Evolutionary conservation across 2,329 filamentous ascomycete species (phyloP).

Genomic region (Fusarium odoratissimum): DNA sequence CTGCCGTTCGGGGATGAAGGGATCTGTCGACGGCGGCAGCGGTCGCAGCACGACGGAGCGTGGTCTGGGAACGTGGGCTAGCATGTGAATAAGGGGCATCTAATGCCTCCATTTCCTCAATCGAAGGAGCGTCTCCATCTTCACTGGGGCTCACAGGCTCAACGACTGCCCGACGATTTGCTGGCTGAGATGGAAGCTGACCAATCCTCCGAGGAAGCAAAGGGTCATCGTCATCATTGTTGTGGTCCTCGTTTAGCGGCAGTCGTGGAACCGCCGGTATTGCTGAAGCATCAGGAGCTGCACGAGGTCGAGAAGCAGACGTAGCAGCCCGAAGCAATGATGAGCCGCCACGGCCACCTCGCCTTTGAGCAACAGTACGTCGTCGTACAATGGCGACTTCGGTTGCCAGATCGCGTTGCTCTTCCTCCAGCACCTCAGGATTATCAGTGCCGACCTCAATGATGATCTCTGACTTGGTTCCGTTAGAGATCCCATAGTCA

Average conservation of each 20-base stretch:
- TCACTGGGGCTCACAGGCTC: slow-evolving; percentile 49
- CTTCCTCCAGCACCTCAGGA: slow-evolving; percentile 78
- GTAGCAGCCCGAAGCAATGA: slow-evolving; percentile 63
- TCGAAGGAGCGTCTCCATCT: slow-evolving; percentile 58
- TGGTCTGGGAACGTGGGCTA: slow-evolving; percentile 75
- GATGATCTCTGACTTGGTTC: slow-evolving; percentile 66
- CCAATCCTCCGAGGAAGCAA: slow-evolving; percentile 63
- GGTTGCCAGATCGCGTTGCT: slow-evolving; percentile 77
- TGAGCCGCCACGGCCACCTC: slow-evolving; percentile 57
- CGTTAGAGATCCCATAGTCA: slow-evolving; percentile 69
- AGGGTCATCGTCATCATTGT: slow-evolving; percentile 59
- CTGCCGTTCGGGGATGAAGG: slow-evolving; percentile 68
- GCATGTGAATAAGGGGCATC: slow-evolving; percentile 80
- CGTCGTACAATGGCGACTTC: slow-evolving; percentile 84
- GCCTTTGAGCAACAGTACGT: slow-evolving; percentile 75
- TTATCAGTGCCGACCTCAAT: slow-evolving; percentile 80
- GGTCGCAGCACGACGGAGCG: slow-evolving; percentile 77
- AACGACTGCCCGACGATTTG: slow-evolving; percentile 19
- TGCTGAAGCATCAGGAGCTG: slow-evolving; percentile 48
- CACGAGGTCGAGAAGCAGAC: slow-evolving; percentile 48
- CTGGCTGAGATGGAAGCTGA: slow-evolving; percentile 29
- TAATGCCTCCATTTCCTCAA: slow-evolving; percentile 70
- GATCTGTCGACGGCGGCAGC: slow-evolving; percentile 80
- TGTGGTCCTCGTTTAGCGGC: slow-evolving; percentile 48
- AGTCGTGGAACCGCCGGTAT: slow-evolving; percentile 45